These are phyloP conservation scores for Orbilia oligospora DNA, from an alignment of 2,329 filamentous ascomycete genomes.

Conservation along the genomic window DNA sequence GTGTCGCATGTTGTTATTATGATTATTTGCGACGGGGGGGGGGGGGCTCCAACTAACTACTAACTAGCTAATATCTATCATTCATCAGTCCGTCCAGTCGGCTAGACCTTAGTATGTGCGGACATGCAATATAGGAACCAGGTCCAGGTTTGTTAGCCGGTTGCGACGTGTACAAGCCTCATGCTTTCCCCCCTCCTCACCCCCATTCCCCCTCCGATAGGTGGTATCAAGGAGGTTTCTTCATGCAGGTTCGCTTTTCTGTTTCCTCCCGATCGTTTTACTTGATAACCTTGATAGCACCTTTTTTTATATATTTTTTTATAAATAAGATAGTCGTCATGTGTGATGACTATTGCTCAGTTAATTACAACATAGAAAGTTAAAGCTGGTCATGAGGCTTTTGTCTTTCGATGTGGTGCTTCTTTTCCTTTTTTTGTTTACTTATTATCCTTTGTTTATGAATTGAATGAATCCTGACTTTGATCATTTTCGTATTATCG, in stretches of 20 bases:
- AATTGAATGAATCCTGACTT: neutral
- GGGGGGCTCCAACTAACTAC: no score
- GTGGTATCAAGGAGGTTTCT: neutral
- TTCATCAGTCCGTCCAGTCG: slow-evolving; percentile 28
- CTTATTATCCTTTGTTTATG: slow-evolving; percentile 15
- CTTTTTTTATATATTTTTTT: neutral
- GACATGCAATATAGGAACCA: slow-evolving; percentile 48
- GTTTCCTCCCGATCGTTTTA: neutral
- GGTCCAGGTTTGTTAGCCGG: slow-evolving; percentile 58
- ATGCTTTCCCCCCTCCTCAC: neutral
- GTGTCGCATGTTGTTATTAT: slow-evolving; percentile 49
- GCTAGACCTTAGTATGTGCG: slow-evolving; percentile 45
- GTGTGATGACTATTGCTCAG: slow-evolving; percentile 31
- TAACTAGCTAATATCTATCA: neutral
- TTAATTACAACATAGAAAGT: neutral
- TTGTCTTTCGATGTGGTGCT: neutral
- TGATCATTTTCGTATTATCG: neutral
- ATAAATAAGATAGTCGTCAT: slow-evolving; percentile 27
- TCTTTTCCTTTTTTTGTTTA: slow-evolving; percentile 16
- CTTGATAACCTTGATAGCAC: slow-evolving; percentile 20
- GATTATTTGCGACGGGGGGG: slow-evolving; percentile 5
- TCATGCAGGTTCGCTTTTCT: slow-evolving; percentile 21
- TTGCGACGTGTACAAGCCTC: slow-evolving; percentile 60
- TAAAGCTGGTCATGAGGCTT: neutral
- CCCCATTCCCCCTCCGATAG: slow-evolving; percentile 4